Percentiles rank a stretch among this genome's conserved stretches.
phyloP scores from a whole-genome alignment of 1,284 basidiomycete genomes.

The Sanghuangporus sanghuang region DNA sequence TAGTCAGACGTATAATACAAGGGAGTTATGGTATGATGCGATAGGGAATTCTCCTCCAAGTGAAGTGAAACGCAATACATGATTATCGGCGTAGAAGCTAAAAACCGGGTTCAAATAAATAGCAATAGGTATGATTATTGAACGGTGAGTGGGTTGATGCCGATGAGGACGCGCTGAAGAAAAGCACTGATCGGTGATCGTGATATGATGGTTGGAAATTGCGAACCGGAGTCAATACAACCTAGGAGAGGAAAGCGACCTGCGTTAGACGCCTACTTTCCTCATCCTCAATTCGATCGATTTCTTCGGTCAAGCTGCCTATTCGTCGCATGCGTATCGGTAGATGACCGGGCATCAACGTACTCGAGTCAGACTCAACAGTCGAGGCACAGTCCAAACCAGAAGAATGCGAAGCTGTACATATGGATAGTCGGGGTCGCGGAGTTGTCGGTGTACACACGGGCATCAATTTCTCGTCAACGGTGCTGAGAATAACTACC shows the following conservation, averaged over 20 bases:
- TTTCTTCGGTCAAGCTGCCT: slow-evolving; percentile 9
- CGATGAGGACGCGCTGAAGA: neutral
- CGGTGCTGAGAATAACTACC: neutral
- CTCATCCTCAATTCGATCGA: slow-evolving; percentile 12
- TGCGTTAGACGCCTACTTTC: slow-evolving; percentile 8
- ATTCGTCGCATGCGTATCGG: neutral
- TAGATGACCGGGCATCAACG: neutral
- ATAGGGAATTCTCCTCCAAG: neutral
- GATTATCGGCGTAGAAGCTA: neutral
- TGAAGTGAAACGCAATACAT: neutral
- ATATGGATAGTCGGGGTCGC: neutral
- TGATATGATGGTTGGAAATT: neutral
- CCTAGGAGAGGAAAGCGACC: slow-evolving; percentile 9
- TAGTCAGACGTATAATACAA: too few relatives aligned
- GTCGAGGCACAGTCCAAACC: neutral
- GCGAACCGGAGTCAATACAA: neutral
- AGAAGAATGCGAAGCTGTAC: neutral
- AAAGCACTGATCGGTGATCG: neutral
- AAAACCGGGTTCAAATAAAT: neutral
- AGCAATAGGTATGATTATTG: neutral
- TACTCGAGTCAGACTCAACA: neutral
- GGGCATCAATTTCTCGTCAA: neutral
- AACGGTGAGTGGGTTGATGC: too few relatives aligned
- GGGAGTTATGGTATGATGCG: neutral
- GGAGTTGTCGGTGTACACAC: neutral